Evolutionary conservation across 31 red algal species (phyloP), one percentile per base, ranked within the genome.

Genomic region (Asparagopsis taxiformis): DNA sequence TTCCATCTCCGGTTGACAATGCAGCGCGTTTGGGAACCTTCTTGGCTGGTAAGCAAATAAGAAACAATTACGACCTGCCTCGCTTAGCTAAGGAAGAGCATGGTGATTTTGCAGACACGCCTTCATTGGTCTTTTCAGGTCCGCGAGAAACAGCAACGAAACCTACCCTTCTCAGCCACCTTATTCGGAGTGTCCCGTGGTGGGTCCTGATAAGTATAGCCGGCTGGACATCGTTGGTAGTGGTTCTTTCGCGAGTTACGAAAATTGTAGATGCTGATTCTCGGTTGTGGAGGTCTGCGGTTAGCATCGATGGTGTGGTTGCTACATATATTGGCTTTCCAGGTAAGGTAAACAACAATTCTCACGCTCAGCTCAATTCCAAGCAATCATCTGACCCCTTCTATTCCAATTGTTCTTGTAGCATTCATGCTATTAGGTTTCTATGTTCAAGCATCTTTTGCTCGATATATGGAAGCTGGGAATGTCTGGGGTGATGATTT

Each of bases 361-460:
- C 13, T 13, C 41, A 9, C 13, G 41, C 41, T 9, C 13, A 46
- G n/a, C n/a, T n/a, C n/a, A 46, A 13, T 9, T 6, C 41, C 13
- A 9, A 13, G 13, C 13, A 13, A 46, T 46, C 41, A 46, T 13
- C 41, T 6, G 41, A 13, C 13, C 13, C 8, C 13, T 46, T 13
- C 6, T 9, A 46, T 13, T 46, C 41, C 13, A 13, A 46, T 13
- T 9, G 8, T 46, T 46, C 13, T 46, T 46, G 41, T 13, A 79
- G 77, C 77, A 5, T 80, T 80, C 53, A 48, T 70, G 35, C 64
- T 70, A 31, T 51, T 80, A 2, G 77, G 77, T 3, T 80, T 80
- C 50, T 80, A 69, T 53, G 64, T 80, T 0, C 8, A 62, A 28
- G 77, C 77, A 34, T 62, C 77, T 6, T 80, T 70, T 23, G 51